These are phyloP conservation scores for Naumovozyma dairenensis DNA, from an alignment of 805 yeast species.

Conservation along the genomic window DNA sequence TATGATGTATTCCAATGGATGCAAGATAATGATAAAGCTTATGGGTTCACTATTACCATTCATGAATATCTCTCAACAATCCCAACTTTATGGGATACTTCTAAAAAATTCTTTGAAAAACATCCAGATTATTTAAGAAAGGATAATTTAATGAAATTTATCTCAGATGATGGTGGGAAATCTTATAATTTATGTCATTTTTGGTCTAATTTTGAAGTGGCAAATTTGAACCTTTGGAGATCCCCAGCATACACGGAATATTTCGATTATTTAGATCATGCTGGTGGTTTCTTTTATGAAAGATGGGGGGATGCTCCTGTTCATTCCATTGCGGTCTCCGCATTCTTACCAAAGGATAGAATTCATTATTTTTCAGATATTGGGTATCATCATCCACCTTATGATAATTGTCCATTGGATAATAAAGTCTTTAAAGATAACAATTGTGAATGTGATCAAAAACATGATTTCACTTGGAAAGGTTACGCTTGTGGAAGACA, in stretches of 20 bases:
- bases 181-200: constrained; percentile 78
- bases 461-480: constrained; percentile 62
- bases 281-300: constrained; percentile 81
- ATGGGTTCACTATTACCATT: constrained; percentile 68
- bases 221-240: constrained; percentile 63
- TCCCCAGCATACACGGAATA: constrained; percentile 56
- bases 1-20: constrained; percentile 74
- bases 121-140: constrained; percentile 51
- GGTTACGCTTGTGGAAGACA: constrained; percentile 60
- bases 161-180: constrained; percentile 60
- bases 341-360: constrained; percentile 54
- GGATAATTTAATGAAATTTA: constrained; percentile 58
- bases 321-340: constrained; percentile 69
- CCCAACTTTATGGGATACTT: constrained; percentile 66
- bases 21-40: constrained; percentile 62
- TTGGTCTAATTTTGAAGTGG: constrained; percentile 84
- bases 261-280: constrained; percentile 55
- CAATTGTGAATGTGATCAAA: constrained; percentile 66
- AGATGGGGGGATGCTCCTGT: constrained; percentile 93
- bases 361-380: constrained; percentile 71
- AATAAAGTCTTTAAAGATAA: constrained; percentile 43
- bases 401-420: constrained; percentile 68
- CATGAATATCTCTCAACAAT: constrained; percentile 64
- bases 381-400: constrained; percentile 73
- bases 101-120: constrained; percentile 50